Evolutionary conservation across 129 eudicot genomes (phyloP).

Genomic region (Chrysanthemum lavandulifolium): DNA sequence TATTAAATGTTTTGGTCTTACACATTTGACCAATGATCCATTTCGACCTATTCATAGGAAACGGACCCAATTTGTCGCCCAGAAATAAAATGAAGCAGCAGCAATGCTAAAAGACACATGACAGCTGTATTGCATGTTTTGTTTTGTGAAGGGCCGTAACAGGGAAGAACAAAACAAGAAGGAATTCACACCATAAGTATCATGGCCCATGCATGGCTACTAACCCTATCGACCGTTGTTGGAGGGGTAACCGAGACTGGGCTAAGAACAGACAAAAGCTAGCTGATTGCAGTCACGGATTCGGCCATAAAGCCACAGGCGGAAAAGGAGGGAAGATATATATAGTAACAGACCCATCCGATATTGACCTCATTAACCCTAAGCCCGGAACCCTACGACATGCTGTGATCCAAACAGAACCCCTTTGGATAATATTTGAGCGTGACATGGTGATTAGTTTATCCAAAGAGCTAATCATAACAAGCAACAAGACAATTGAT

Average conservation of each 20-base stretch:
- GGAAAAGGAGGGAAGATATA: slow-evolving; percentile 61
- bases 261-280: slow-evolving; percentile 49
- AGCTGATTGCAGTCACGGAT: slow-evolving; percentile 68
- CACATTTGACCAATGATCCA: too few relatives aligned
- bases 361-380: slow-evolving; percentile 51
- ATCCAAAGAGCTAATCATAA: slow-evolving; percentile 52
- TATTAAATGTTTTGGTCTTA: too few relatives aligned
- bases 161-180: slow-evolving; percentile 32
- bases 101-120: too few relatives aligned
- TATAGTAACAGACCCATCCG: slow-evolving; percentile 50
- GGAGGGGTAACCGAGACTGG: slow-evolving; percentile 73
- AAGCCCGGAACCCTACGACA: slow-evolving; percentile 72
- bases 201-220: slow-evolving; percentile 53
- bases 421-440: slow-evolving; percentile 67
- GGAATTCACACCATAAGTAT: slow-evolving; percentile 22
- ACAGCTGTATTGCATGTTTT: too few relatives aligned
- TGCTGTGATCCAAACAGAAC: slow-evolving; percentile 64
- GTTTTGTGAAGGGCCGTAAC: too few relatives aligned
- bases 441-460: slow-evolving; percentile 50
- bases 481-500: slow-evolving; percentile 73
- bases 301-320: slow-evolving; percentile 58
- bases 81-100: too few relatives aligned
- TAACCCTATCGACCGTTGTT: slow-evolving; percentile 67
- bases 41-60: too few relatives aligned
- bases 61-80: too few relatives aligned